Conservation (phyloP, 2,329 filamentous ascomycete genomes). For the Mycosphaerella sp. region DNA sequence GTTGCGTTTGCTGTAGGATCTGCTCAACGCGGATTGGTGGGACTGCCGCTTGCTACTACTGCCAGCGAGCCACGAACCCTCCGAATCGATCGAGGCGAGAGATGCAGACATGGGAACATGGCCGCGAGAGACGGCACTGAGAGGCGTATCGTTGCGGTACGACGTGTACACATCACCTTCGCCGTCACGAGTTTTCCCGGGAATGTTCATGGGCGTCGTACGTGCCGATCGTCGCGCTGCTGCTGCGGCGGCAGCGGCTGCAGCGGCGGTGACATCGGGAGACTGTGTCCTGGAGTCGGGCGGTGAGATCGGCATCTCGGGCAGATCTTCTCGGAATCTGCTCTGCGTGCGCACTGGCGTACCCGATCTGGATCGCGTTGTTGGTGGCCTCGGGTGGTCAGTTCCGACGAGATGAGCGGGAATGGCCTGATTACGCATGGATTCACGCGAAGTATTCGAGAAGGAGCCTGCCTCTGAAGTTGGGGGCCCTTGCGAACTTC, state of each 20-base stretch:
- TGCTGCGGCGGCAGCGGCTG: slow-evolving; percentile 36
- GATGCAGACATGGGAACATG: slow-evolving; percentile 61
- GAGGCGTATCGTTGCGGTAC: slow-evolving; percentile 39
- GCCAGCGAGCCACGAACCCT: slow-evolving; percentile 84
- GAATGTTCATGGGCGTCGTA: slow-evolving; percentile 16
- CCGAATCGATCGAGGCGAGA: slow-evolving; percentile 87
- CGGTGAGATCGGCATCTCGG: slow-evolving; percentile 78
- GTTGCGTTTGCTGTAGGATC: slow-evolving; percentile 40
- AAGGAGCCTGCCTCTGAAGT: slow-evolving; percentile 62
- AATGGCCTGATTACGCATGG: slow-evolving; percentile 57
- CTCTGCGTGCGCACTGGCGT: slow-evolving; percentile 76
- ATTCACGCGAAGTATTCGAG: slow-evolving; percentile 84
- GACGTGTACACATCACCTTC: slow-evolving; percentile 13
- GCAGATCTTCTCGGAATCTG: slow-evolving; percentile 86
- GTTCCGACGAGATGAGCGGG: slow-evolving; percentile 44
- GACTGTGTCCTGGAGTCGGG: slow-evolving; percentile 76
- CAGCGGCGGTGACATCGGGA: slow-evolving; percentile 57
- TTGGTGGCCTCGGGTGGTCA: slow-evolving; percentile 30
- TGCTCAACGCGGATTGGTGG: slow-evolving; percentile 40
- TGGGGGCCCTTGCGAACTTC: slow-evolving; percentile 42
- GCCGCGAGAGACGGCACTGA: slow-evolving; percentile 19
- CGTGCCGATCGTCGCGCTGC: slow-evolving; percentile 34
- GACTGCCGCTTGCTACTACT: slow-evolving; percentile 52
- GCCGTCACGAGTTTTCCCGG: slow-evolving; percentile 10
- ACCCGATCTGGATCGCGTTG: slow-evolving; percentile 45